Evolutionary conservation across 768 basidiomycete genomes (phyloP).

Genomic region (Chiua virens): DNA sequence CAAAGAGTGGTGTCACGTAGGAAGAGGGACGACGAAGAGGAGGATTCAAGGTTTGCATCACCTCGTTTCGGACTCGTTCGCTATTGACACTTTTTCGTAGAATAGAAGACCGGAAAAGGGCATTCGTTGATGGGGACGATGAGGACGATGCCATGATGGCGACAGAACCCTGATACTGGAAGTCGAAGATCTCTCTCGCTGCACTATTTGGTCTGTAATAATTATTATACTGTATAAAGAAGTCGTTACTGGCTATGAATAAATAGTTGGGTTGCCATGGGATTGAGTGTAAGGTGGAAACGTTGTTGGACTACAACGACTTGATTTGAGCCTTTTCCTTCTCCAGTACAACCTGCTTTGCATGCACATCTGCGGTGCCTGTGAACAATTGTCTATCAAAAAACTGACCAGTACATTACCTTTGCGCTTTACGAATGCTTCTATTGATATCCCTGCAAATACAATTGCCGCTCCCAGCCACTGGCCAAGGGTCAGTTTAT

Average conservation of each 20-base stretch:
- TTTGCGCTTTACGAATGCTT: constrained; percentile 88
- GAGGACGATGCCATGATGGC: constrained; percentile 38
- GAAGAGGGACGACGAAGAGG: constrained; percentile 76
- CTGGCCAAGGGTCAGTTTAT: constrained; percentile 79
- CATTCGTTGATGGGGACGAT: constrained; percentile 33
- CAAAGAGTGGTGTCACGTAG: constrained; percentile 52
- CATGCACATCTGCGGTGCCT: constrained; percentile 63
- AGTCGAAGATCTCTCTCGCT: background rate
- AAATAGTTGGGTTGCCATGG: constrained; percentile 3
- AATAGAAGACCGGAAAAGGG: constrained; percentile 46
- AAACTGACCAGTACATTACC: constrained; percentile 43
- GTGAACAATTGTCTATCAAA: constrained; percentile 2
- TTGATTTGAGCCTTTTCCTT: constrained; percentile 85
- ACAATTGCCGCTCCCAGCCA: constrained; percentile 93
- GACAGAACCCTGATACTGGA: constrained; percentile 21
- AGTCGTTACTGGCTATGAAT: constrained; percentile 18
- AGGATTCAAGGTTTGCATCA: constrained; percentile 45
- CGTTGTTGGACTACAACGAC: constrained; percentile 49
- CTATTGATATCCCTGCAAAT: constrained; percentile 93
- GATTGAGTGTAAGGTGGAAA: constrained; percentile 5
- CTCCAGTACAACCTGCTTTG: constrained; percentile 77
- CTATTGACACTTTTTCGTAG: constrained; percentile 19
- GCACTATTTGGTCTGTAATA: constrained; percentile 6
- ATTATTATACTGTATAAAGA: constrained; percentile 28
- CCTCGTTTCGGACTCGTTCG: background rate